Percentiles rank a stretch among this genome's conserved stretches.
phyloP scores from a whole-genome alignment of 2,329 filamentous ascomycete species.

The Aureobasidium sp. region DNA sequence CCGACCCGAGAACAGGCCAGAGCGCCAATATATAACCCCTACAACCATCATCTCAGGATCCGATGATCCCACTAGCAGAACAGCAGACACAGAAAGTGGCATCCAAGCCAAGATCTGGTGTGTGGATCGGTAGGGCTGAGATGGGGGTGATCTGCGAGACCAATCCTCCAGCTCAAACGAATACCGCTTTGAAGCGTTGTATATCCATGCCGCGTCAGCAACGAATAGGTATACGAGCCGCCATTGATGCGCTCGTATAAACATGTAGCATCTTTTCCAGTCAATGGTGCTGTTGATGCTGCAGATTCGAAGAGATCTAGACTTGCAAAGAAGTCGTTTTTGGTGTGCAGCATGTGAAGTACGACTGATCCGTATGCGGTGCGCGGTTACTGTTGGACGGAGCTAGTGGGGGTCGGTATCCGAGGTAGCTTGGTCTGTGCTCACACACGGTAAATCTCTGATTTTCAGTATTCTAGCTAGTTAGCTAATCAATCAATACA shows the following conservation, averaged over 20 bases:
- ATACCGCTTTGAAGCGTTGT: background rate
- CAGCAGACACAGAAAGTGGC: background rate
- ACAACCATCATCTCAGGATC: background rate
- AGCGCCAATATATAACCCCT: background rate
- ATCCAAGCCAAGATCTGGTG: background rate
- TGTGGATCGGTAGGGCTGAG: background rate
- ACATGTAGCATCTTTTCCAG: background rate
- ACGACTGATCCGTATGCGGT: background rate
- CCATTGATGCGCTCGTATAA: background rate
- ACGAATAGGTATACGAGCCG: background rate
- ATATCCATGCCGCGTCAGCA: background rate
- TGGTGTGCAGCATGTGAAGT: background rate
- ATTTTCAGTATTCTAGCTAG: too few relatives aligned
- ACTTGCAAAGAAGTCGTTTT: background rate
- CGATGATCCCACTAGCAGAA: background rate
- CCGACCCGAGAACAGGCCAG: background rate
- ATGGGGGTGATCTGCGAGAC: background rate
- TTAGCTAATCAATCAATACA: too few relatives aligned
- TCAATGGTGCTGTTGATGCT: background rate
- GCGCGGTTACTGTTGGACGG: background rate
- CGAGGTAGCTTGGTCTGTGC: too few relatives aligned
- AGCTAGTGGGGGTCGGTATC: too few relatives aligned
- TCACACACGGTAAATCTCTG: too few relatives aligned
- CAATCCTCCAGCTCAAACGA: background rate
- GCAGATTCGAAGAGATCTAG: background rate